These are phyloP conservation scores for Linum trigynum DNA, from an alignment of 345 rosid species.

Conservation along the genomic window DNA sequence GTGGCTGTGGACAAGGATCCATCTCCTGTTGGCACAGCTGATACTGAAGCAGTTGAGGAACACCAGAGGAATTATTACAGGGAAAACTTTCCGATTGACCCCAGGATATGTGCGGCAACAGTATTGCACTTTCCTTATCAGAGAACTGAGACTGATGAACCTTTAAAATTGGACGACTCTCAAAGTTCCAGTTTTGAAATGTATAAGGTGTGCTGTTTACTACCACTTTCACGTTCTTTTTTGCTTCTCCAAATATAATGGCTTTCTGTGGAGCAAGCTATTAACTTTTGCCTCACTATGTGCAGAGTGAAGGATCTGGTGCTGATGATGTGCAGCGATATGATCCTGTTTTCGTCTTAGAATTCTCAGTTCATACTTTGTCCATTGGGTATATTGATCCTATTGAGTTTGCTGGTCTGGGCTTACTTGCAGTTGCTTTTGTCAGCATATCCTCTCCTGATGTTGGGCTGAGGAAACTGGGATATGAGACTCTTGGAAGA, in stretches of 20 bases:
- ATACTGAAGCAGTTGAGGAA: slow-evolving; percentile 43
- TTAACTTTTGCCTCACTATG: background rate
- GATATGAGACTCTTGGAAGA: slow-evolving; percentile 59
- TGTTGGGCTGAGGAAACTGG: slow-evolving; percentile 68
- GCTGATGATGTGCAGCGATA: slow-evolving; percentile 33
- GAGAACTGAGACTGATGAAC: slow-evolving; percentile 24
- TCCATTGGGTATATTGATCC: slow-evolving; percentile 63
- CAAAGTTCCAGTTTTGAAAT: background rate
- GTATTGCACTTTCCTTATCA: slow-evolving; percentile 58
- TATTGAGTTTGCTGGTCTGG: slow-evolving; percentile 67
- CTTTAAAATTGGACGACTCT: background rate
- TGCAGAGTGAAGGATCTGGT: slow-evolving; percentile 28
- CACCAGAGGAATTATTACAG: slow-evolving; percentile 47
- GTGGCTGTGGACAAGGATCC: slow-evolving; percentile 32
- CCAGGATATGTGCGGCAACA: slow-evolving; percentile 59
- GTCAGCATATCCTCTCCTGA: slow-evolving; percentile 76
- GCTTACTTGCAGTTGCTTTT: slow-evolving; percentile 86
- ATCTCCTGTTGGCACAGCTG: slow-evolving; percentile 22
- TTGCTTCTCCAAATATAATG: background rate
- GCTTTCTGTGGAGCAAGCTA: background rate
- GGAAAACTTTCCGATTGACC: slow-evolving; percentile 74
- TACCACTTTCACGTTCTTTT: background rate
- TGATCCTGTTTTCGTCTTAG: slow-evolving; percentile 79
- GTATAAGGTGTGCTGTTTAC: slow-evolving; percentile 11
- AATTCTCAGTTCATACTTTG: slow-evolving; percentile 53